Evolutionary conservation across 2,329 filamentous ascomycete genomes (phyloP), one percentile per base, ranked within the genome.

Genomic region (Seiridium unicorne): DNA sequence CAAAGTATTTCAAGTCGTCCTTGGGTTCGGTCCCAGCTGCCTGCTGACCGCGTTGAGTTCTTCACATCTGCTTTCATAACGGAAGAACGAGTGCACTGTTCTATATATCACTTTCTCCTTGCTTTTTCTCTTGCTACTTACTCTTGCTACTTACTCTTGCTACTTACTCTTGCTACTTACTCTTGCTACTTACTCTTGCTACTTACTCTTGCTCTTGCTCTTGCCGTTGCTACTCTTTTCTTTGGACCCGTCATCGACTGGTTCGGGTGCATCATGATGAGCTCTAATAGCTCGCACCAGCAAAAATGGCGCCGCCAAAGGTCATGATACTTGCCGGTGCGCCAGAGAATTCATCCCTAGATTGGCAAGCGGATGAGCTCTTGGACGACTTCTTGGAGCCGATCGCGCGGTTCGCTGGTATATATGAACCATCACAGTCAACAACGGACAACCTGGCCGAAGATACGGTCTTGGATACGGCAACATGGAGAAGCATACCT

Each of bases 401-500:
- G 3, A 72, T 83, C 51, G 66, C 72, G 51, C 62, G 69, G n/a
- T 77, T 82, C 60, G 68, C 79, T 3, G 70, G 70, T 8, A 61
- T 70, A 11, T 36, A 56, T 9, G 57, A 61, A 38, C 49, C 59
- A n/a, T 57, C 63, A 64, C 18, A 59, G 13, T 9, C 35, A 60
- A n/a, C 61, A 68, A 70, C 71, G 48, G 62, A 67, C 31, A 56
- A 62, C 34, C n/a, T 36, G 3, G 62, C 63, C 3, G 35, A 58
- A 3, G 61, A 61, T 51, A 63, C 61, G 58, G 61, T 58, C 9
- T 59, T 65, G 5, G 68, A 72, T 40, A 65, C 74, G 31, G 75
- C 79, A 3, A 71, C 75, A 38, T 89, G 86, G 86, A 79, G 85
- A 51, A 83, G 80, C 4, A 75, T 88, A 6, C 76, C 83, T 0